Evolutionary conservation across 139 green algal species (phyloP), one percentile per base, ranked within the genome.

Genomic region (Nannochloris sp.): DNA sequence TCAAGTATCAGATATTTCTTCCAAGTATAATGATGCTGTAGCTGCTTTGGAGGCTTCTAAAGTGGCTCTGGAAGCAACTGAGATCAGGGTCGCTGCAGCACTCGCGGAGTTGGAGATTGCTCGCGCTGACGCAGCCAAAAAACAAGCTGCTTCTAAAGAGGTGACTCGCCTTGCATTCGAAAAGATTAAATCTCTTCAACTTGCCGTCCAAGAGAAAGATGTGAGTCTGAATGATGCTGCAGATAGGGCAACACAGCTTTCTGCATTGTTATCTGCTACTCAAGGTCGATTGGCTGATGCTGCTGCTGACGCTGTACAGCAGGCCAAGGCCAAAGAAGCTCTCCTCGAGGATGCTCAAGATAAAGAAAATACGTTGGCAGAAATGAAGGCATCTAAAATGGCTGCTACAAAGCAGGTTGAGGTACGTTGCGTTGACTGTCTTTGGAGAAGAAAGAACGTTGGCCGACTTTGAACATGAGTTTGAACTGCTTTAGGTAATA

Each of bases 231-330:
- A 19, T 19, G 19, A 19, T 51, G 23, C 32, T 33, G n/a, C 31
- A 15, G 9, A 23, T 24, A 8, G 29, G 39, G 33, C 1, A 24
- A 38, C 44, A 10, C 31, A 63, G 51, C 27, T 66, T 30, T 19
- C 36, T 13, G 60, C 36, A 36, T 31, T n/a, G 27, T 39, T 64
- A 55, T 30, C 48, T 0, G 48, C 35, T 6, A 55, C 64, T 7
- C 19, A 70, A 54, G 47, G 12, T 37, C 36, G 60, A 56, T 56
- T 64, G 64, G 47, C 24, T 19, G 25, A 14, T 12, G 64, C 51
- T 1, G 19, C 42, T 19, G 42, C 42, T 51, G 42, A 51, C 19
- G 42, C 42, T 19, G 42, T n/a, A n/a, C n/a, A n/a, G n/a, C n/a
- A n/a, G n/a, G n/a, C n/a, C n/a, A n/a, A n/a, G n/a, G n/a, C n/a